Conservation (phyloP, 2,329 filamentous ascomycete species). For the Sclerotinia glacialis region DNA sequence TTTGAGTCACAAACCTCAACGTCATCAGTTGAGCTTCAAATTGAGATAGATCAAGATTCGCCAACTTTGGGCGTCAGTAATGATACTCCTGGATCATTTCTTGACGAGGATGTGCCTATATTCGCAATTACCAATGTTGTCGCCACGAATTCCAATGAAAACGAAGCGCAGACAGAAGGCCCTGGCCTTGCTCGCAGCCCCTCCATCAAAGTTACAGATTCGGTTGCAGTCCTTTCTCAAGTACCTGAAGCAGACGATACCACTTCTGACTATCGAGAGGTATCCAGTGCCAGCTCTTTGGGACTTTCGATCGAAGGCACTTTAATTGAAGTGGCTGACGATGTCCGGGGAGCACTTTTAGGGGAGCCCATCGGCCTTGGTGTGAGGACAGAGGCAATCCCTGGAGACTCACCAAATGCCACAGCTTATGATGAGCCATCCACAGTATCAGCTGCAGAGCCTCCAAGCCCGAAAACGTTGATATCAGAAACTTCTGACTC, state of each 20-base stretch:
- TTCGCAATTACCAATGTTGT: slow-evolving; percentile 60
- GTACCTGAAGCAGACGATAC: slow-evolving; percentile 5
- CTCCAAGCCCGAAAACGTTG: not conserved
- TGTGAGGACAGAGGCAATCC: slow-evolving; percentile 24
- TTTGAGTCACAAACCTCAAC: slow-evolving; percentile 24
- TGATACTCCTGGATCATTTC: slow-evolving; percentile 60
- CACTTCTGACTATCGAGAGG: not conserved
- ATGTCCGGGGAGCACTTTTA: slow-evolving; percentile 3
- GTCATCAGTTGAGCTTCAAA: slow-evolving; percentile 13
- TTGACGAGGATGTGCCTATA: slow-evolving; percentile 49
- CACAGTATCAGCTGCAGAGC: not conserved
- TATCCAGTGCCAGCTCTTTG: slow-evolving; percentile 28
- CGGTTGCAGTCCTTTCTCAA: not conserved
- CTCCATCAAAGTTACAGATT: slow-evolving; percentile 14
- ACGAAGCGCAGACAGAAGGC: slow-evolving; percentile 64
- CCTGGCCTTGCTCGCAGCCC: slow-evolving; percentile 30
- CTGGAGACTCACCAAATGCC: not conserved
- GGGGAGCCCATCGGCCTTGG: slow-evolving; percentile 15
- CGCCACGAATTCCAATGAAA: slow-evolving; percentile 68
- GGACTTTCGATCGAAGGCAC: slow-evolving; percentile 28
- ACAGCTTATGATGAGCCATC: not conserved
- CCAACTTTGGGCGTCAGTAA: slow-evolving; percentile 56
- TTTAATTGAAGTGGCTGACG: slow-evolving; percentile 32
- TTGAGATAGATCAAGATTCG: slow-evolving; percentile 49
- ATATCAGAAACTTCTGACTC: not conserved